Conservation (phyloP, 208 protist species). For the Novymonas esmeraldas region DNA sequence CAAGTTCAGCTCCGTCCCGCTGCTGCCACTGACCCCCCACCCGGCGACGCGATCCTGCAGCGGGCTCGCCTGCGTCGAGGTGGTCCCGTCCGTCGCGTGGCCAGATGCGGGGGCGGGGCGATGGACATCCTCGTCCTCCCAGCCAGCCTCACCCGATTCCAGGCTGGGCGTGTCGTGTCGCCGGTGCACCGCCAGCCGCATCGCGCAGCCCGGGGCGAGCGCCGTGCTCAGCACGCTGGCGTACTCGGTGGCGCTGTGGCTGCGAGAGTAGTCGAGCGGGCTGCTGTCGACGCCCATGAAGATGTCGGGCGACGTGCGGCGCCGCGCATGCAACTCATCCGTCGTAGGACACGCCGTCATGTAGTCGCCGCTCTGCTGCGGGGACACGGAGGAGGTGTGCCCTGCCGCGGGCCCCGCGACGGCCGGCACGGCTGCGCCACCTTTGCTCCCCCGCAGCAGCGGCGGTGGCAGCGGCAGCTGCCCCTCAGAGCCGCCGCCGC, state of each 20-base stretch:
- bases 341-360: background rate
- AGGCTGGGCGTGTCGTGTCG: constrained; percentile 7
- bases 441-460: background rate
- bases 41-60: background rate
- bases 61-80: constrained; percentile 1
- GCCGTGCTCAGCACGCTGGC: constrained; percentile 30
- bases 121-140: constrained; percentile 3
- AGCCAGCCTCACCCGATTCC: constrained; percentile 12
- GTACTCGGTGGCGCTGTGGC: constrained; percentile 21
- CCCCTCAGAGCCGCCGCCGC: background rate
- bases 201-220: constrained; percentile 10
- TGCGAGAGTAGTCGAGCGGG: constrained; percentile 18
- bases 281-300: constrained; percentile 7
- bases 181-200: constrained; percentile 19
- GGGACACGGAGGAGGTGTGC: constrained; percentile 1
- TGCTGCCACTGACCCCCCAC: background rate
- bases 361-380: constrained; percentile 1
- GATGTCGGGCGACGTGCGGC: constrained; percentile 15
- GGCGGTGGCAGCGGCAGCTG: background rate
- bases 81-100: background rate
- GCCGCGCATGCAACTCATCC: constrained; percentile 5
- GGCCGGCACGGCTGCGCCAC: background rate
- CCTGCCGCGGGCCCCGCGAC: background rate
- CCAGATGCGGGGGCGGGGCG: background rate
- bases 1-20: background rate